phyloP scores from a whole-genome alignment of 306 rosid genomes.

The Begonia masoniana region DNA sequence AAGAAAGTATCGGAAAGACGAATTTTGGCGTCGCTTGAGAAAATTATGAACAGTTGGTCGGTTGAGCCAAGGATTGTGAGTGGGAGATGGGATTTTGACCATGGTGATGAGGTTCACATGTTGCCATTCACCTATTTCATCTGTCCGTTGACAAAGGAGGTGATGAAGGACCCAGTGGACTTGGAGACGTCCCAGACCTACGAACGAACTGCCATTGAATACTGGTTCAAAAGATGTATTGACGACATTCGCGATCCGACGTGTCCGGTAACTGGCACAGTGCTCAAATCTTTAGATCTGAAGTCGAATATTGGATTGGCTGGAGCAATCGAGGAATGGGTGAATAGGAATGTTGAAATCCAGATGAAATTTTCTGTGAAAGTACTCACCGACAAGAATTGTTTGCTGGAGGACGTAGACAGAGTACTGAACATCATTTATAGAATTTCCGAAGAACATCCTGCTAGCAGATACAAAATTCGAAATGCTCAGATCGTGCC shows the following conservation, averaged over 20 bases:
- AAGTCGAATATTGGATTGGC: slow-evolving; percentile 40
- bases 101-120: too few relatives aligned
- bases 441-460: slow-evolving; percentile 32
- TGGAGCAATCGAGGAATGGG: slow-evolving; percentile 48
- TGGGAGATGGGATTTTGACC: too few relatives aligned
- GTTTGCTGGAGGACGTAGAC: slow-evolving; percentile 15
- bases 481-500: slow-evolving; percentile 30
- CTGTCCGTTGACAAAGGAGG: slow-evolving; percentile 42
- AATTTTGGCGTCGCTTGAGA: too few relatives aligned
- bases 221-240: slow-evolving; percentile 36
- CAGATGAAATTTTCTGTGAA: slow-evolving; percentile 19
- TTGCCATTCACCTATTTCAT: slow-evolving; percentile 31
- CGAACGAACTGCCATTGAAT: slow-evolving; percentile 33
- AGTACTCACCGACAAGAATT: slow-evolving; percentile 22
- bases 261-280: slow-evolving; percentile 34
- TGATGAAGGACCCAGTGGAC: slow-evolving; percentile 45
- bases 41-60: too few relatives aligned
- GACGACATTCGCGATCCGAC: slow-evolving; percentile 32
- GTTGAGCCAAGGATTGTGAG: too few relatives aligned
- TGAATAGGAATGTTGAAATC: slow-evolving; percentile 25
- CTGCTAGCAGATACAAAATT: slow-evolving; percentile 22
- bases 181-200: slow-evolving; percentile 40
- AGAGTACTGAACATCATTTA: slow-evolving; percentile 20
- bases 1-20: too few relatives aligned
- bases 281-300: slow-evolving; percentile 13